These are phyloP conservation scores for Corylus heterophylla DNA, from an alignment of 306 rosid species.

Conservation along the genomic window DNA sequence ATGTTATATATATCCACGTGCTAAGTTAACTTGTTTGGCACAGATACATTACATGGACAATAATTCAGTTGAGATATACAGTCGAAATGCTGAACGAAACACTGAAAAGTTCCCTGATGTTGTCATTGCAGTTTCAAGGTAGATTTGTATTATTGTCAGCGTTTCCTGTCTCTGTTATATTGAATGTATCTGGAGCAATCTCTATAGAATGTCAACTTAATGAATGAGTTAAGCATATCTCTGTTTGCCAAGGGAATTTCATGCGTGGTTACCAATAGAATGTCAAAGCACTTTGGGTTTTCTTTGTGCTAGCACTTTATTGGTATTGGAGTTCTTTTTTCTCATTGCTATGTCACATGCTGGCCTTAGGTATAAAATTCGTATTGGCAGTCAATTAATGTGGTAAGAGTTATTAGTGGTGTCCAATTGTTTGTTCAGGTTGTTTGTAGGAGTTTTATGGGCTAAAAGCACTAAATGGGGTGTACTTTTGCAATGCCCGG, in stretches of 20 bases:
- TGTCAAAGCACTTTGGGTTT: neutral
- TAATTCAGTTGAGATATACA: slow-evolving; percentile 84
- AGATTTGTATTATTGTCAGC: slow-evolving; percentile 6
- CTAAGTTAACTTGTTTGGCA: slow-evolving; percentile 31
- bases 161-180: neutral
- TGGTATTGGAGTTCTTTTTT: neutral
- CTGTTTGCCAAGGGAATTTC: neutral
- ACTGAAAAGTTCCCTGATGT: slow-evolving; percentile 94
- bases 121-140: slow-evolving; percentile 74
- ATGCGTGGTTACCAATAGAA: neutral
- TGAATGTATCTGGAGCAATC: neutral
- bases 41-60: slow-evolving; percentile 91
- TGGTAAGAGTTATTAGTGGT: neutral
- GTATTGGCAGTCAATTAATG: neutral
- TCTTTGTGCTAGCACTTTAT: slow-evolving; percentile 5
- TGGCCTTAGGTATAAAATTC: neutral
- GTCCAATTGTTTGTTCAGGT: neutral
- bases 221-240: neutral
- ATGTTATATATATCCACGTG: slow-evolving; percentile 15
- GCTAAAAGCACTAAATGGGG: neutral
- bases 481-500: neutral
- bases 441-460: neutral
- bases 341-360: neutral
- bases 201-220: neutral
- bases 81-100: slow-evolving; percentile 92